Percentiles rank a stretch among this genome's conserved stretches.
Evolutionary conservation across 441 rosid genomes (phyloP).

Genomic region (Bocquillonia castaneifolia): DNA sequence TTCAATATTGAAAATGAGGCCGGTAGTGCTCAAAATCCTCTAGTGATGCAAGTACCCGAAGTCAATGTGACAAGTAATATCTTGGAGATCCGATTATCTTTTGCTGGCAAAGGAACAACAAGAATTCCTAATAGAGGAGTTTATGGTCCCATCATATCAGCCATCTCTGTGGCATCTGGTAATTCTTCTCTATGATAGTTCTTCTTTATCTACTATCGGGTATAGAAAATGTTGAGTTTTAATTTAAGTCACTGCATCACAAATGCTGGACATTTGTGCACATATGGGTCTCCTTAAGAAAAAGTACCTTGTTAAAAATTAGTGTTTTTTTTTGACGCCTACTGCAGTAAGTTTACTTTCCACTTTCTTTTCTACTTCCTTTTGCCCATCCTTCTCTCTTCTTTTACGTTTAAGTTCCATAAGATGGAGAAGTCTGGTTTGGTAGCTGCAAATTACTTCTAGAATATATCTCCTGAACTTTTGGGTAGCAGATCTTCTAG

Average conservation of each 20-base stretch:
- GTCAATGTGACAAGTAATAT: conserved; percentile 27
- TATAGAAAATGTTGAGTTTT: background rate
- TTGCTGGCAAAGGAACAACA: conserved; percentile 40
- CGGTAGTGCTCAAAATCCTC: conserved; percentile 24
- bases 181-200: conserved; percentile 10
- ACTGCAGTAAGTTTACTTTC: no score
- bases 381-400: no score
- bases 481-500: no score
- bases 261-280: no score
- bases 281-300: no score
- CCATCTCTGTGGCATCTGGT: conserved; percentile 31
- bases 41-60: conserved; percentile 15
- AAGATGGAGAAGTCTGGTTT: background rate
- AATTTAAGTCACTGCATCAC: no score
- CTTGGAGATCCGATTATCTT: conserved; percentile 36
- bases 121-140: conserved; percentile 27
- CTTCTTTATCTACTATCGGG: background rate
- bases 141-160: conserved; percentile 37
- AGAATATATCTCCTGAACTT: no score
- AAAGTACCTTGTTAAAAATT: no score
- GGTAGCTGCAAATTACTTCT: background rate
- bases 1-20: conserved; percentile 30
- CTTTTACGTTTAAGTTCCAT: background rate
- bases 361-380: no score
- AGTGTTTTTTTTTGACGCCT: no score